Evolutionary conservation across 1,284 basidiomycete species (phyloP).

Genomic region (Leccinum subrobustum): DNA sequence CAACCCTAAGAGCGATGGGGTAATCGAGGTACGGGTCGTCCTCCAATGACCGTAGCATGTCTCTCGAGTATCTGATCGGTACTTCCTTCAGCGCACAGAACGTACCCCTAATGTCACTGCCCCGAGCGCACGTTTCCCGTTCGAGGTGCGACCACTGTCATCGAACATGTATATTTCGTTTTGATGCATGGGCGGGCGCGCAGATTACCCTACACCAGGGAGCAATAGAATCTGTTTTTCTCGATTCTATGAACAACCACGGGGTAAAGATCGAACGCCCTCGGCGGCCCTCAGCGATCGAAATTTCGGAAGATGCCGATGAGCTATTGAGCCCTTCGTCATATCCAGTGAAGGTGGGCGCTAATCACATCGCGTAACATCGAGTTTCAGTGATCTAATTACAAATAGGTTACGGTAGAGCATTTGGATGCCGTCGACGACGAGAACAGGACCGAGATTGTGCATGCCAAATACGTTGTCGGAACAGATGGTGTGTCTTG

Average conservation of each 20-base stretch:
- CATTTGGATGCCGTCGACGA: conserved; percentile 33
- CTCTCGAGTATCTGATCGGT: neutral
- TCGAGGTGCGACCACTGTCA: conserved; percentile 44
- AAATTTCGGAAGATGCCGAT: conserved; percentile 45
- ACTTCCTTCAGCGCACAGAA: conserved; percentile 49
- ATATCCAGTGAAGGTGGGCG: conserved; percentile 55
- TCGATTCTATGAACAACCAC: conserved; percentile 56
- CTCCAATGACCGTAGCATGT: neutral
- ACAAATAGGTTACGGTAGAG: conserved; percentile 41
- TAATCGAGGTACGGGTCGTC: conserved; percentile 49
- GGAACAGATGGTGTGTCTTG: conserved; percentile 55
- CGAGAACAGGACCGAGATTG: conserved; percentile 17
- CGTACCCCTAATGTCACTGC: conserved; percentile 58
- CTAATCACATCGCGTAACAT: neutral
- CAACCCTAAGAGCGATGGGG: conserved; percentile 58
- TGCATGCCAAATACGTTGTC: conserved; percentile 56
- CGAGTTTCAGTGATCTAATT: neutral
- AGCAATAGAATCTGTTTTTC: conserved; percentile 66
- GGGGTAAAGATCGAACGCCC: conserved; percentile 60
- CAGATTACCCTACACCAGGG: conserved; percentile 76
- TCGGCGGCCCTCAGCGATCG: conserved; percentile 51
- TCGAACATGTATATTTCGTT: neutral
- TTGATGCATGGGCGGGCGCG: neutral
- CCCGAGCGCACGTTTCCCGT: conserved; percentile 61
- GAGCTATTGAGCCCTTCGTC: conserved; percentile 43